phyloP scores from a whole-genome alignment of 2,329 filamentous ascomycete genomes.

The Dactylonectria macrodidyma region DNA sequence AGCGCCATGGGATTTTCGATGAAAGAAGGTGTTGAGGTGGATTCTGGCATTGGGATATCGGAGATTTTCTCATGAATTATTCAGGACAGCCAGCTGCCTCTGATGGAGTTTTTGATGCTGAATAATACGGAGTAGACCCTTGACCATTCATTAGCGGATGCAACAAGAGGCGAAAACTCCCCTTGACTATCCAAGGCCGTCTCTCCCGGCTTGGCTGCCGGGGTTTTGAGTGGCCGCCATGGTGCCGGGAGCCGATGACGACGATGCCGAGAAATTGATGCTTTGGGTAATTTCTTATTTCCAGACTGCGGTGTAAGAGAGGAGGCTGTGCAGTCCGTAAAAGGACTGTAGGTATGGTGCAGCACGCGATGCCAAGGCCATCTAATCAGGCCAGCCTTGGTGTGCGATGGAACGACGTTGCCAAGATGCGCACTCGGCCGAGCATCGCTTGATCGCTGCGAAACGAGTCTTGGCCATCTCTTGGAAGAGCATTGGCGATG shows the following conservation, averaged over 20 bases:
- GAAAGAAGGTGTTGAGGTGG: background rate
- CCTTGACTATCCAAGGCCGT: background rate
- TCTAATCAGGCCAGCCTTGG: background rate
- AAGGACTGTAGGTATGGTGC: no score
- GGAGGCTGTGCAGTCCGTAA: no score
- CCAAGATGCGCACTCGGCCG: slow-evolving; percentile 13
- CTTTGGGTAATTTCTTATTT: background rate
- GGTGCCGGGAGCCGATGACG: slow-evolving; percentile 15
- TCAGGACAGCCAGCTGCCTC: no score
- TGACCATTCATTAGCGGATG: background rate
- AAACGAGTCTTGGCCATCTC: background rate
- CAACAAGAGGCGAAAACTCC: background rate
- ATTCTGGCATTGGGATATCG: background rate
- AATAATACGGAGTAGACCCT: no score
- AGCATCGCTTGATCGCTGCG: background rate
- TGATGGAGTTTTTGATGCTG: no score
- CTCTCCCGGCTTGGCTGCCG: slow-evolving; percentile 42
- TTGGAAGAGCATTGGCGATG: background rate
- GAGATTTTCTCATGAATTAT: background rate
- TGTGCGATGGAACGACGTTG: background rate
- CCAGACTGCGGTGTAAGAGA: background rate
- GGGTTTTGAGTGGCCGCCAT: background rate
- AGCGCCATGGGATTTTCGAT: background rate
- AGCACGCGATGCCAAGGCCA: background rate
- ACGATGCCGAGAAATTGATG: slow-evolving; percentile 7